Evolutionary conservation across 352 stramenopile genomes (phyloP), one percentile per base, ranked within the genome.

Genomic region (Phytopythium helicoides): DNA sequence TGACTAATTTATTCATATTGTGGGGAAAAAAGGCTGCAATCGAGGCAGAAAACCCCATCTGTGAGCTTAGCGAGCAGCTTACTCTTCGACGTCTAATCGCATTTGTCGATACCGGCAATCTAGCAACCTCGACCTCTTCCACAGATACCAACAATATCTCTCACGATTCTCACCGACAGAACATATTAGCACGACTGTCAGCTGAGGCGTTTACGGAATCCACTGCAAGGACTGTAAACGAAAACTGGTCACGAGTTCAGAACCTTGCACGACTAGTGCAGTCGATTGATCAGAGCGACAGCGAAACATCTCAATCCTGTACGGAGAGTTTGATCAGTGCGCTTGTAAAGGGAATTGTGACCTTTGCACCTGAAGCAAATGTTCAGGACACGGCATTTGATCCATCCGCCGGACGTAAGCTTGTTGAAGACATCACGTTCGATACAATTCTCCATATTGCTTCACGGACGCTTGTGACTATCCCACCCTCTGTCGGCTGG

Each of bases 381-480:
- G 19, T 33, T 12, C 54, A 54, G 19, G 56, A 71, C 22, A 49
- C 68, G 19, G 26, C 44, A 3, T 60, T 64, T 19, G 56, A 63
- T 23, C 38, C 44, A 9, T 54, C 52, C n/a, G 26, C 26, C 1
- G 48, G 59, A 21, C 34, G 40, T 11, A 64, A 45, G 15, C 68
- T 84, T 18, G 57, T 89, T 39, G 70, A 92, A 22, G 76, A 87
- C 37, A 42, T 95, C 26, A 74, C 86, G 21, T 75, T 86, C 25
- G 85, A 95, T 22, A 84, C 85, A 15, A 71, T 93, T 31, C 61
- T 95, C 47, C 85, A 95, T 58, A 78, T 90, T 47, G 50, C 91
- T 23, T 93, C 85, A 9, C 62, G 76, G 10, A 86, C 68, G 8
- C 75, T 82, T 51, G 72, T 83, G 18, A 54, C 69, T 40, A 64